phyloP scores from a whole-genome alignment of 495 filamentous ascomycete species.

The Antarctomyces pellizariae region DNA sequence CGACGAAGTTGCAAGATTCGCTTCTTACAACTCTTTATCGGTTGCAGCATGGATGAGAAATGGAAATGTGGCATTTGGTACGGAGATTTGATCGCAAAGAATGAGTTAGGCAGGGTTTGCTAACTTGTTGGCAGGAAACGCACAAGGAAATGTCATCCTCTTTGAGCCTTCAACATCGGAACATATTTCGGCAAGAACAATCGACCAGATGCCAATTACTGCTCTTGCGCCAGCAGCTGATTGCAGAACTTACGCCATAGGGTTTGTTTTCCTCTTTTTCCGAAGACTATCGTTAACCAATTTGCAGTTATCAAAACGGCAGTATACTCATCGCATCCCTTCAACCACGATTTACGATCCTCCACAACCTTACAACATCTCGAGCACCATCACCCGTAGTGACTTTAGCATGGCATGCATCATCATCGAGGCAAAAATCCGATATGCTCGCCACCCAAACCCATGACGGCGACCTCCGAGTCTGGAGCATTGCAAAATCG shows the following conservation, averaged over 20 bases:
- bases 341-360: constrained; percentile 78
- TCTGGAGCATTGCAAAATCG: constrained; percentile 90
- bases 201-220: constrained; percentile 76
- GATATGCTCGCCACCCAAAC: constrained; percentile 95
- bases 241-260: constrained; percentile 90
- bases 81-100: constrained; percentile 9
- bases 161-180: constrained; percentile 89
- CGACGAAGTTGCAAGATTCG: constrained; percentile 71
- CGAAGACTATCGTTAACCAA: constrained; percentile 11
- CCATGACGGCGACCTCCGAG: constrained; percentile 72
- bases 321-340: constrained; percentile 78
- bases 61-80: constrained; percentile 93
- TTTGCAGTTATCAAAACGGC: constrained; percentile 68
- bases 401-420: constrained; percentile 89
- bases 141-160: constrained; percentile 77
- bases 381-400: constrained; percentile 71
- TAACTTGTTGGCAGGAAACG: constrained; percentile 36
- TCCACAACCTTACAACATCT: constrained; percentile 72
- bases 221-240: constrained; percentile 78
- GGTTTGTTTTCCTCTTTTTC: constrained; percentile 28
- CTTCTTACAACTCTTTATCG: constrained; percentile 64
- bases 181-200: constrained; percentile 77
- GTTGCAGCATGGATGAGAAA: constrained; percentile 92
- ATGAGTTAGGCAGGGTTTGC: constrained; percentile 12
- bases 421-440: constrained; percentile 87